phyloP scores from a whole-genome alignment of 768 basidiomycete species.

The Calvatia gigantea region DNA sequence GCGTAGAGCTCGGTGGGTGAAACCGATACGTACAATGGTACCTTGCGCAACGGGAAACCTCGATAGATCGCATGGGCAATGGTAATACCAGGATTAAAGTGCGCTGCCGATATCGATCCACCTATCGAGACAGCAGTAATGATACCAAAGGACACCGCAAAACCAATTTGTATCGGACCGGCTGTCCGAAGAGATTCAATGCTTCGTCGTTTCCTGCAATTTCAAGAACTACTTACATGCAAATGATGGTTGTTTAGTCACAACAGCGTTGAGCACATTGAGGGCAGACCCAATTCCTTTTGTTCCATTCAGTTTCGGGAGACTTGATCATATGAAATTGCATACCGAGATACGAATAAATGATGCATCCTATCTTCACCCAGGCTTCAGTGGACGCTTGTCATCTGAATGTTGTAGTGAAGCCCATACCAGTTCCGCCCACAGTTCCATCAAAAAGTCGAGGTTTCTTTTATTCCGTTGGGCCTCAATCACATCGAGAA shows the following conservation, averaged over 20 bases:
- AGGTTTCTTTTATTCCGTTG: not conserved
- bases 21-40: not conserved
- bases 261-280: slow-evolving; percentile 1
- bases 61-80: not conserved
- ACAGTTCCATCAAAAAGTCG: slow-evolving; percentile 2
- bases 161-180: slow-evolving; percentile 19
- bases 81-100: slow-evolving; percentile 5
- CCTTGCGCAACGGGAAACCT: not conserved
- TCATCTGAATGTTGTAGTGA: not conserved
- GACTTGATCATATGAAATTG: not conserved
- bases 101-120: not conserved
- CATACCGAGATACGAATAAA: slow-evolving; percentile 7
- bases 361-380: slow-evolving; percentile 2
- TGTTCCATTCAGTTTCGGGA: not conserved
- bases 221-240: not conserved
- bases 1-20: not conserved
- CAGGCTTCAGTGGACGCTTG: not conserved
- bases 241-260: slow-evolving; percentile 3
- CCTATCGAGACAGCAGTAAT: slow-evolving; percentile 15
- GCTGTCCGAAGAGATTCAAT: not conserved
- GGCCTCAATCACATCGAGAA: not conserved
- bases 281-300: slow-evolving; percentile 1
- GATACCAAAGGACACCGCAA: slow-evolving; percentile 18
- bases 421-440: slow-evolving; percentile 3
- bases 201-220: not conserved